These are phyloP conservation scores for Acanthamoeba healyi DNA, from an alignment of 208 protist species.

Conservation along the genomic window DNA sequence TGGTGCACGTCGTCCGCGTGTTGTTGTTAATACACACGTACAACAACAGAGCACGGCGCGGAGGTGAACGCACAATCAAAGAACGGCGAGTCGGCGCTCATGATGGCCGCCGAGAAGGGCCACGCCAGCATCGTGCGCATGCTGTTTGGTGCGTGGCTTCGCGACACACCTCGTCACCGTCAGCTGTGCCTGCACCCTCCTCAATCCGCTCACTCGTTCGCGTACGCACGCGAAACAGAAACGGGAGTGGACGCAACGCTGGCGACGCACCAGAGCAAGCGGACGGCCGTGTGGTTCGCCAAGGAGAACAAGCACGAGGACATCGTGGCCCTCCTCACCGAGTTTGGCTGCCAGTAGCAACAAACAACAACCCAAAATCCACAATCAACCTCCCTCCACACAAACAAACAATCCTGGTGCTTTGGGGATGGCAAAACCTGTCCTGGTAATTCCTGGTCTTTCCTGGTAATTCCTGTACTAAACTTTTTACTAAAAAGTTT, in stretches of 20 bases:
- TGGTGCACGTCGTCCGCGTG: not conserved
- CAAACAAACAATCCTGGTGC: no score
- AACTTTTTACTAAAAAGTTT: no score
- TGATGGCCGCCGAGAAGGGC: conserved; percentile 45
- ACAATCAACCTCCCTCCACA: no score
- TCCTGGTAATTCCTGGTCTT: no score
- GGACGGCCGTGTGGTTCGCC: conserved; percentile 11
- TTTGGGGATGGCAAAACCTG: no score
- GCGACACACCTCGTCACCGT: no score
- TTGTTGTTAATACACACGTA: not conserved
- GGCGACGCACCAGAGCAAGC: conserved; percentile 22
- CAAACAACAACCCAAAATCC: no score
- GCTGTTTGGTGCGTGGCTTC: not conserved
- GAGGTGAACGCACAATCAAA: conserved; percentile 12
- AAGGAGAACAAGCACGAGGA: conserved; percentile 45
- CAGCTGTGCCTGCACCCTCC: no score
- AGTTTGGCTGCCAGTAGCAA: not conserved
- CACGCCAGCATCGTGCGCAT: conserved; percentile 32
- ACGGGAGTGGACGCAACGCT: not conserved
- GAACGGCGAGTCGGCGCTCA: conserved; percentile 20
- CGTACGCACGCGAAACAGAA: not conserved
- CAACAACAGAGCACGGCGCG: conserved; percentile 13
- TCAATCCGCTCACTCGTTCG: not conserved
- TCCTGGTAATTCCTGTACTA: no score
- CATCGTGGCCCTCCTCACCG: conserved; percentile 12